Conservation (phyloP, 164 flowering plant genomes). For the Hamamelis virginiana region DNA sequence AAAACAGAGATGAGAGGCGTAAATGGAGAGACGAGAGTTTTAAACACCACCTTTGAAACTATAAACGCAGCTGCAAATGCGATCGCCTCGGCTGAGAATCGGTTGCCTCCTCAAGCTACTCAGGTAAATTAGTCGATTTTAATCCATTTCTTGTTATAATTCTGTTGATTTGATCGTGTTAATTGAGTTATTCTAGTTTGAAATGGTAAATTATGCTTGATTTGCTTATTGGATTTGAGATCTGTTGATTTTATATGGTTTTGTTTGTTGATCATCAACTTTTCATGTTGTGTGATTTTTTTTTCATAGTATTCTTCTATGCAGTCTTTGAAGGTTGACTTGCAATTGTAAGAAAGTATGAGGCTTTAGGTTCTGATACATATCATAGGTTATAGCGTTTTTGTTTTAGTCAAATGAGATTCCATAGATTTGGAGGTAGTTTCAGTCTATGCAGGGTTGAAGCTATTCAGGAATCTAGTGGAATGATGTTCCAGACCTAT, state of each 20-base stretch:
- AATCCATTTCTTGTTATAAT: not conserved
- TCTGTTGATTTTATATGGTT: conserved; percentile 12
- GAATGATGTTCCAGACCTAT: too few relatives aligned
- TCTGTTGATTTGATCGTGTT: not conserved
- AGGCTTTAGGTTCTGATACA: not conserved
- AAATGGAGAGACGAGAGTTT: conserved; percentile 32
- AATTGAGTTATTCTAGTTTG: not conserved
- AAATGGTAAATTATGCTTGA: too few relatives aligned
- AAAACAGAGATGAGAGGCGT: conserved; percentile 28
- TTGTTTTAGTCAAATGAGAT: too few relatives aligned
- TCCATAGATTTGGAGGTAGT: not conserved
- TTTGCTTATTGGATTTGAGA: conserved; percentile 14
- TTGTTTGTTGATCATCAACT: conserved; percentile 3
- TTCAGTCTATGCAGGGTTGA: not conserved
- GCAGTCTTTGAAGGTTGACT: conserved; percentile 5
- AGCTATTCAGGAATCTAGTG: too few relatives aligned
- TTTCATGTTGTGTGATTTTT: not conserved
- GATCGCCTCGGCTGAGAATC: conserved; percentile 68
- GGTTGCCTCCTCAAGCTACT: conserved; percentile 56
- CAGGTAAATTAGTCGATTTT: conserved; percentile 42
- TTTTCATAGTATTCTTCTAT: not conserved
- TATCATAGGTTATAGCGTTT: not conserved
- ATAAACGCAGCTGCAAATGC: conserved; percentile 90
- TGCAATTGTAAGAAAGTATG: not conserved
- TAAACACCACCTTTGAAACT: conserved; percentile 61